Base-by-base conservation (phyloP, 441 rosid species). In the Aquilaria agallochum region DNA sequence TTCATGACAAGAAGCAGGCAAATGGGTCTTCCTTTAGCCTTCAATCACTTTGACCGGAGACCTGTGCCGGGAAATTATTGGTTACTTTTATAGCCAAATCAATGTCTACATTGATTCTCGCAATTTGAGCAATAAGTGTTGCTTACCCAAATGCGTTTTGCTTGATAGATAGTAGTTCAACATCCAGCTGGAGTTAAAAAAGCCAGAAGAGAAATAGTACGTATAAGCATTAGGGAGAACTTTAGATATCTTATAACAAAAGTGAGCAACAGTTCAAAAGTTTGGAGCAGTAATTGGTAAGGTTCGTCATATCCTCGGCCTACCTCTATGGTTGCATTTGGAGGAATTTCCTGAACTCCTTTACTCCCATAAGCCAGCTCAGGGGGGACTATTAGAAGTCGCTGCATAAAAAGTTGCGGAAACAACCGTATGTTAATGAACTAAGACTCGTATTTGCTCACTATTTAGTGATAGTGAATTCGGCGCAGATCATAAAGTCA, bases 141-240 rank as follows among this genome's bases (percentile, higher is more conserved):
- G 58, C 86, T 78, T 80, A 93, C 98, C 98, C 96, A 47, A 94
- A 90, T 59, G 95, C 93, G 62, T 80, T 88, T 78, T 85, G 90
- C 64, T 94, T 94, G 90, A 94, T 94, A 53, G 98, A 14, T 52
- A 94, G 75, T 60, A 94, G 78, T 70, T 94, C 95, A 71, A 94
- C 87, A 79, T 94, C 96, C 77, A 93, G 74, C 96, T 90, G 86
- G 77, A 76, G 45, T 56, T 62, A 55, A 52, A 50, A 50, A 44
- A 34, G 55, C 59, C 53, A 62, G 46, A 34, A 13, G 34, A 40
- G 1, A 31, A 48, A 9, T 14, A 45, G 30, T 9, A 34, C n/a
- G 45, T 36, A 12, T 27, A 33, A 36, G 14, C n/a, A 14, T 27
- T 15, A 3, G 5, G 44, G 8, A 46, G 48, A 56, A 40, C 40